Base-by-base conservation (phyloP, 2,329 filamentous ascomycete species). In the Aspergillus pseudotamarii region DNA sequence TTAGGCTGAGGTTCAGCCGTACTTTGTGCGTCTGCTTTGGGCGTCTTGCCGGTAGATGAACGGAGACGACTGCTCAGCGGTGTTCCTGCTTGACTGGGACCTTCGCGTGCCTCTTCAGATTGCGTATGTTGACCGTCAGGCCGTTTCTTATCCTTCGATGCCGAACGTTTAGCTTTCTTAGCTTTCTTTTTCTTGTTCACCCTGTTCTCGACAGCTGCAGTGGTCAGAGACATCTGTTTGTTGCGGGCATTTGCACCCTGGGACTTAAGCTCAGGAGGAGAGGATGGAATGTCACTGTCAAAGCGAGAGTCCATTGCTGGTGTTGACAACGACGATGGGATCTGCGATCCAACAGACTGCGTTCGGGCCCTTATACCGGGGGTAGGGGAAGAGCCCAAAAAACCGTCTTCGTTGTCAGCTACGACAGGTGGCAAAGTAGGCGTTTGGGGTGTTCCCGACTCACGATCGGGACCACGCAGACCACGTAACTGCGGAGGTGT, bases 301-400 rank as follows among this genome's bases (percentile, higher is more conserved):
- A 72, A 57, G 1, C 61, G 57, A n/a, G 64, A 50, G 54, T 71
- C 68, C 8, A 68, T 66, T 26, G 61, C 46, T 61, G 69, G 53
- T 71, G 79, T 48, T n/a, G 64, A 32, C 30, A 80, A 75, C 21
- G 79, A 78, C 11, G 75, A 76, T 4, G 74, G 69, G 11, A 74
- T 65, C 3, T 78, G 73, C 1, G 74, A 70, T 16, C 69, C 71
- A 30, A 63, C 62, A 19, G 67, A 66, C 6, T 70, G 71, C 5
- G 72, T 66, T 36, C 68, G 71, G 53, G 72, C 72, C 68, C 75
- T 79, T 46, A 80, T 79, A 28, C 75, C 78, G 38, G 83, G 83
- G 2, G 83, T 85, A 4, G 84, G 84, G n/a, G 84, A 85, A 8
- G 83, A 85, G 12, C 78, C 80, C 23, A 84, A 73, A 58, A 83